Percentiles rank a stretch among this genome's conserved stretches.
Conservation (phyloP, 306 rosid genomes). For the Vigna angularis region DNA sequence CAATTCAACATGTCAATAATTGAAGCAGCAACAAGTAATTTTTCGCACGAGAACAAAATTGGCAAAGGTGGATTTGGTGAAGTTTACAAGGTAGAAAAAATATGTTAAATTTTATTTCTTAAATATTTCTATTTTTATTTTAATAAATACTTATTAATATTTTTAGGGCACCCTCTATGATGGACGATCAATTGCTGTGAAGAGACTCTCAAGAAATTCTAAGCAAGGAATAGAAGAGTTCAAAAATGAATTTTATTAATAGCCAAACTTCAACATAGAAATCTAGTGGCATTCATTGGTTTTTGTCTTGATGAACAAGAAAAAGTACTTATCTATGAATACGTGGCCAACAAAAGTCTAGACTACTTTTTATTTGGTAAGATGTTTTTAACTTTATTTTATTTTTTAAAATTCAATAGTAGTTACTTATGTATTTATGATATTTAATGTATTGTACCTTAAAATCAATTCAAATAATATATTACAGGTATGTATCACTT, state of each 20-base stretch:
- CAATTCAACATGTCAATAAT: neutral
- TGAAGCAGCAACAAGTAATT: neutral
- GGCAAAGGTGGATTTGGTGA: slow-evolving; percentile 19
- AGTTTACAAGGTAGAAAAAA: slow-evolving; percentile 10
- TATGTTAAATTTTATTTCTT: neutral
- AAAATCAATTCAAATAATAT: too few relatives aligned
- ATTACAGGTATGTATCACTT: too few relatives aligned
- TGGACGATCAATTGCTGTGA: neutral
- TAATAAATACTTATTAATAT: neutral
- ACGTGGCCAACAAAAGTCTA: neutral
- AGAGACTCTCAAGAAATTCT: slow-evolving; percentile 15
- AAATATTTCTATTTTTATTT: neutral
- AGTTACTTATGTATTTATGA: neutral
- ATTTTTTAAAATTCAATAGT: neutral
- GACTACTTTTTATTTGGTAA: slow-evolving; percentile 18
- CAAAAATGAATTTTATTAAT: neutral
- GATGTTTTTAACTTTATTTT: neutral
- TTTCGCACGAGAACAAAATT: neutral
- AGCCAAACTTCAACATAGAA: slow-evolving; percentile 25
- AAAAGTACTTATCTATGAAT: slow-evolving; percentile 24
- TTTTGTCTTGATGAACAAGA: slow-evolving; percentile 15
- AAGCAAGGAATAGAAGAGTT: neutral
- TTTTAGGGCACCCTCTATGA: neutral
- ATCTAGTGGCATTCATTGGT: slow-evolving; percentile 8
- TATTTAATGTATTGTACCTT: neutral